Conservation (phyloP, 2,329 filamentous ascomycete genomes). For the Aspergillus latus region DNA sequence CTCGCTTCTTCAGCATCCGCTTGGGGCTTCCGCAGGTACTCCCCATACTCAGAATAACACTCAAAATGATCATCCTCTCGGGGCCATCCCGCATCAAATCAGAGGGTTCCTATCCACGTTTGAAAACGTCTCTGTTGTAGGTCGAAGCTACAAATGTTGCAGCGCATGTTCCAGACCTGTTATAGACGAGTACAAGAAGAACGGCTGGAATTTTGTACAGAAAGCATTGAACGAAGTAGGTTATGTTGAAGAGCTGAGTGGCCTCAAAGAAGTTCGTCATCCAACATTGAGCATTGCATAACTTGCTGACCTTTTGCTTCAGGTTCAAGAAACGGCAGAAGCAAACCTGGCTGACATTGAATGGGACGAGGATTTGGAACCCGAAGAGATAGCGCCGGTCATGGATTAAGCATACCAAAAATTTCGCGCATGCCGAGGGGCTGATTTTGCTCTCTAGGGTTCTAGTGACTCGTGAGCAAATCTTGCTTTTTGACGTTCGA, state of each 20-base stretch:
- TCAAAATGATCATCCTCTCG: constrained; percentile 45
- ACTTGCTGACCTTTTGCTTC: constrained; percentile 22
- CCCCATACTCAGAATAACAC: constrained; percentile 30
- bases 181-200: constrained; percentile 51
- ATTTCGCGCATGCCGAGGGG: not conserved
- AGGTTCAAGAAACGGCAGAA: constrained; percentile 50
- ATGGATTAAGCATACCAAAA: constrained; percentile 8
- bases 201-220: constrained; percentile 62
- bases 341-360: constrained; percentile 46
- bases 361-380: constrained; percentile 45
- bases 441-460: not conserved
- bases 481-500: constrained; percentile 40
- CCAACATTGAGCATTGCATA: constrained; percentile 24
- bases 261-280: constrained; percentile 54
- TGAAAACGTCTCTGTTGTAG: constrained; percentile 57
- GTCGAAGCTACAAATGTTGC: constrained; percentile 61
- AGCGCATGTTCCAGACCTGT: constrained; percentile 62
- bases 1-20: constrained; percentile 82
- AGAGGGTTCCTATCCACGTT: constrained; percentile 63
- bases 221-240: constrained; percentile 60
- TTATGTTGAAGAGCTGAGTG: constrained; percentile 64
- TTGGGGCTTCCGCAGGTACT: constrained; percentile 45
- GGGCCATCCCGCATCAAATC: constrained; percentile 62
- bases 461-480: constrained; percentile 38
- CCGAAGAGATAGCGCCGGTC: constrained; percentile 35